Evolutionary conservation across 345 rosid genomes (phyloP).

Genomic region (Acer campestre): DNA sequence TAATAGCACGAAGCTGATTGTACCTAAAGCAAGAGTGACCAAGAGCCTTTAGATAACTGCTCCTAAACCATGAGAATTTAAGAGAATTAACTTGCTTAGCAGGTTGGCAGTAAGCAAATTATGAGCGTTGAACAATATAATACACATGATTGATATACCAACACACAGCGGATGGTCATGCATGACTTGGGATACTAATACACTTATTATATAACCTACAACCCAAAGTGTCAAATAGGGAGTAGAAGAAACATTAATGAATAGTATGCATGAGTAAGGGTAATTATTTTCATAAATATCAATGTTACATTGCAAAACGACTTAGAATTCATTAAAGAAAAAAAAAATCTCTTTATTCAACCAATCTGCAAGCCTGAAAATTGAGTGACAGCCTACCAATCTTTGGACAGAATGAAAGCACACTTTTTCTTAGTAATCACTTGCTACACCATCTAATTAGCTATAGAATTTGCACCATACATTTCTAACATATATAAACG

Average conservation of each 20-base stretch:
- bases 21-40: not conserved
- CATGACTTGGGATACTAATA: not conserved
- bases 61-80: not conserved
- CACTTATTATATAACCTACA: not conserved
- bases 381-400: too few relatives aligned
- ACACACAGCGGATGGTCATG: not conserved
- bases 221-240: too few relatives aligned
- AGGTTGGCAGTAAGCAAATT: not conserved
- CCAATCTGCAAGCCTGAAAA: not conserved
- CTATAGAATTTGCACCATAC: too few relatives aligned
- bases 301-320: not conserved
- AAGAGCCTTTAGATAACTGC: not conserved
- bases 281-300: not conserved
- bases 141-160: not conserved
- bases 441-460: too few relatives aligned
- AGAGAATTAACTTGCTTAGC: not conserved
- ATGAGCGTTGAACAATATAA: not conserved
- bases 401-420: too few relatives aligned
- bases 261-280: not conserved
- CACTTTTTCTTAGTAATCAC: not conserved
- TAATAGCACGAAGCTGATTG: not conserved
- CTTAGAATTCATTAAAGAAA: not conserved
- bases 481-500: not conserved
- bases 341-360: not conserved
- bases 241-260: not conserved